Conservation (phyloP, 2,329 filamentous ascomycete genomes). For the Tolypocladium pustulatum region DNA sequence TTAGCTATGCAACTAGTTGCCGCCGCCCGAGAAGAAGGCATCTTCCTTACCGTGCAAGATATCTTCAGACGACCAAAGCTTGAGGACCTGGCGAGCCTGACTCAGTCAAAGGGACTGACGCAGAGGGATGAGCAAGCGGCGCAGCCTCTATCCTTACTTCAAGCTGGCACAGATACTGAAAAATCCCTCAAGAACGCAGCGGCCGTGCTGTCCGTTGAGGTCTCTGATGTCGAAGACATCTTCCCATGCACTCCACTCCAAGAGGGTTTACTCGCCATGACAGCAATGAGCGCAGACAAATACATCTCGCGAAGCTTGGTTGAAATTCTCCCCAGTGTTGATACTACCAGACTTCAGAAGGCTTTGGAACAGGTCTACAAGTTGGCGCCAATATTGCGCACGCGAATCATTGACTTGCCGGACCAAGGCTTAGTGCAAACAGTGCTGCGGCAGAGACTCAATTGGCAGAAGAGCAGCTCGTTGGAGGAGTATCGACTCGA, state of each 20-base stretch:
- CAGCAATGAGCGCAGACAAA: not conserved
- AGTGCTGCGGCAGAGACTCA: not conserved
- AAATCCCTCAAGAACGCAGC: not conserved
- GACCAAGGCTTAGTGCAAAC: not conserved
- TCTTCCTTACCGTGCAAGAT: conserved; percentile 27
- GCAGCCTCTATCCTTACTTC: not conserved
- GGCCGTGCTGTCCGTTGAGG: not conserved
- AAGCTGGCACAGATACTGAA: not conserved
- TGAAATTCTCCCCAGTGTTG: not conserved
- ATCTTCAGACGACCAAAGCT: conserved; percentile 18
- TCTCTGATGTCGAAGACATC: not conserved
- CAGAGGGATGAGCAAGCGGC: not conserved
- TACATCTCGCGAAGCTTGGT: not conserved
- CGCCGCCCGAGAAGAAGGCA: conserved; percentile 18
- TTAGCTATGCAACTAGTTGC: conserved; percentile 24
- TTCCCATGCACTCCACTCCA: not conserved
- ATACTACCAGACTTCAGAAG: not conserved
- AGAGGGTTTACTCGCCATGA: not conserved
- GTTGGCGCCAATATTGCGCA: not conserved
- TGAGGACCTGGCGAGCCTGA: not conserved
- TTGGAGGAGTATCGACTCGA: not conserved
- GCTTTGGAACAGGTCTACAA: not conserved
- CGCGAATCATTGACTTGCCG: not conserved
- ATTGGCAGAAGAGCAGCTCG: not conserved
- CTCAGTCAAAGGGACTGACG: not conserved